Percentiles rank a stretch among this genome's conserved stretches.
Conservation (phyloP, 2,329 filamentous ascomycete genomes). For the Monosporascus sp. region DNA sequence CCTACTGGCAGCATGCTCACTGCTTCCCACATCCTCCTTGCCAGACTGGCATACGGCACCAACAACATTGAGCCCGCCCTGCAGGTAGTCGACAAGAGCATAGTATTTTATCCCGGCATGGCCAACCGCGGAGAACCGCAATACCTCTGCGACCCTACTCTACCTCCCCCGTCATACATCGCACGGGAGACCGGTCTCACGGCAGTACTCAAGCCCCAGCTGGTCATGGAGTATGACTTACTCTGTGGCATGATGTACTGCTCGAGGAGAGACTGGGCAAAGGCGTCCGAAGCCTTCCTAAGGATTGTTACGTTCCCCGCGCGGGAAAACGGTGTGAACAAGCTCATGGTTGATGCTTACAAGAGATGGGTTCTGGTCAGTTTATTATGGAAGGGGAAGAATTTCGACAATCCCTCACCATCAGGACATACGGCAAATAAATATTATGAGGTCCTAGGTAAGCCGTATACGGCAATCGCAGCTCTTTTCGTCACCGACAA, state of each 20-base stretch:
- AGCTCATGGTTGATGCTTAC: slow-evolving; percentile 82
- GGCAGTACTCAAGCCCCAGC: slow-evolving; percentile 40
- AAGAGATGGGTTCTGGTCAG: slow-evolving; percentile 84
- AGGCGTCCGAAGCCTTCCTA: slow-evolving; percentile 57
- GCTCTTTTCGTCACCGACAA: slow-evolving; percentile 56
- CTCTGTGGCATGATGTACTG: slow-evolving; percentile 61
- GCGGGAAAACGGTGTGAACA: slow-evolving; percentile 57
- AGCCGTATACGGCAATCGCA: slow-evolving; percentile 66
- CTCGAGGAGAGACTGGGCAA: slow-evolving; percentile 53
- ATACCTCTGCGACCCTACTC: slow-evolving; percentile 38
- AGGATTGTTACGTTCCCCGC: slow-evolving; percentile 63
- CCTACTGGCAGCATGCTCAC: slow-evolving; percentile 63
- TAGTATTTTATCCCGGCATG: slow-evolving; percentile 58
- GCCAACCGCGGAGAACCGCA: slow-evolving; percentile 29
- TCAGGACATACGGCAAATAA: slow-evolving; percentile 37
- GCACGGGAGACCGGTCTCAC: slow-evolving; percentile 53
- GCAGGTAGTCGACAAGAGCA: slow-evolving; percentile 57
- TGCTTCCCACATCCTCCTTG: slow-evolving; percentile 52
- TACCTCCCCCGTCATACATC: slow-evolving; percentile 52
- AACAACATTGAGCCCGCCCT: slow-evolving; percentile 49
- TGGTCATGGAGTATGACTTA: slow-evolving; percentile 63
- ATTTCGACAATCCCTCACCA: slow-evolving; percentile 48
- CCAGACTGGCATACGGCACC: slow-evolving; percentile 53
- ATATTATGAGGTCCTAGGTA: slow-evolving; percentile 51
- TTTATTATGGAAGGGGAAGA: slow-evolving; percentile 63